Evolutionary conservation across 2,329 filamentous ascomycete species (phyloP), one percentile per base, ranked within the genome.

Genomic region (Penicillium sp.): DNA sequence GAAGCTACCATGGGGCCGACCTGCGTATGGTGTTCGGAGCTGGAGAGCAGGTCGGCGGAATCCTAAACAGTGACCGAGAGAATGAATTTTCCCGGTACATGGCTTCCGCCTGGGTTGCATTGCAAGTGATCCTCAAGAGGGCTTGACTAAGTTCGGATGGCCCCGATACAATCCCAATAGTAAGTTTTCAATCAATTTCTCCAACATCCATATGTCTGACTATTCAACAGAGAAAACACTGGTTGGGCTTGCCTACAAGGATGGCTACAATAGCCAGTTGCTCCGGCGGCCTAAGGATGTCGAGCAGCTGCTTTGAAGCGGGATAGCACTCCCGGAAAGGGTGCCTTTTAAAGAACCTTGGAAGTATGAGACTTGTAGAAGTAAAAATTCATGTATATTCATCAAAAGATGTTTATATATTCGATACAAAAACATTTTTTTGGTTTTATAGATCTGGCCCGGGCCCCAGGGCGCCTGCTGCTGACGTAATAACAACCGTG

Each of bases 1-100:
- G 79, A 4, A 78, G 79, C 0, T 83, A 82, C 60, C 81, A 83
- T 49, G 81, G 78, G 0, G 73, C 74, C 1, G 80, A 82, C 33
- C 51, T 82, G 51, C 75, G 79, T 56, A 81, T 81, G 75, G 67
- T 81, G 17, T 81, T 81, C 57, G 78, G 78, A 1, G 76, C 70
- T 2, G 75, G 74, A 0, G 69, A 55, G 3, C 71, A 74, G 23
- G 73, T 79, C 41, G 78, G 73, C 48, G 78, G 76, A 2, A 65
- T 79, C 10, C 62, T 69, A 0, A 65, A 72, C 7, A 66, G 66
- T 0, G 50, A 56, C 0, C 59, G 66, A 0, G 75, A 81, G 61
- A 62, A 60, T 12, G 31, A 62, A 19, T 66, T 78, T 3, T 75
- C 73, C 1, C 57, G 53, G 38, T 59, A 73, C 5, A 76, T 81